Evolutionary conservation across 2,329 filamentous ascomycete genomes (phyloP), one percentile per base, ranked within the genome.

Genomic region (Botrytis galanthina): DNA sequence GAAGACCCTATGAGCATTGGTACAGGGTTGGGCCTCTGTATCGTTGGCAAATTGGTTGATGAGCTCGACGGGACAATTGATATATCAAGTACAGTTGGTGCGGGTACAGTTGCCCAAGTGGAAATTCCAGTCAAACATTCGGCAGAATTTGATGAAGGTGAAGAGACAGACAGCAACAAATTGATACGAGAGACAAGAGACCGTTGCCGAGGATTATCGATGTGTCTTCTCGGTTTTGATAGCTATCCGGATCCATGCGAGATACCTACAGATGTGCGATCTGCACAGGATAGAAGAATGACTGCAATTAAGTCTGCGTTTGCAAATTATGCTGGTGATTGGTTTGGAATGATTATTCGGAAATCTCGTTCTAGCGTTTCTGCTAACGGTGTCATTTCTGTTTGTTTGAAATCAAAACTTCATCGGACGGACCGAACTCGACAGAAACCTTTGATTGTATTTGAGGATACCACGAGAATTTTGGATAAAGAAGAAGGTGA

Each of bases 11-110:
- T 92, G 35, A 85, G 87, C 1, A 85, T 86, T 8, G 90, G 90
- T 0, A 88, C 88, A 1, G 90, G 90, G 0, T 81, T 92, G 0
- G 90, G 90, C 0, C 80, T 92, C 42, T 88, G 86, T 20, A 90
- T 92, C 9, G 89, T 92, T 46, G 85, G 85, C 37, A 83, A 84
- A 70, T 86, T 92, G 29, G 87, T 91, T 10, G 85, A 85, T 48
- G 86, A 87, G n/a, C 82, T 92, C 0, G 84, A 86, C 48, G 90
- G 90, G 0, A 84, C 82, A 14, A 88, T 92, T 59, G 84, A 88
- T n/a, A 84, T 92, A 35, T 84, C 84, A 61, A 89, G 85, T 62
- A 83, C 86, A 67, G 81, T 84, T 9, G 84, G 84, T 1, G 82
- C 84, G 44, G 89, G 89, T 1, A 90, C 89, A 0, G 84, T 84